These are phyloP conservation scores for Fusarium coffeatum DNA, from an alignment of 2,329 filamentous ascomycete species.

Conservation along the genomic window DNA sequence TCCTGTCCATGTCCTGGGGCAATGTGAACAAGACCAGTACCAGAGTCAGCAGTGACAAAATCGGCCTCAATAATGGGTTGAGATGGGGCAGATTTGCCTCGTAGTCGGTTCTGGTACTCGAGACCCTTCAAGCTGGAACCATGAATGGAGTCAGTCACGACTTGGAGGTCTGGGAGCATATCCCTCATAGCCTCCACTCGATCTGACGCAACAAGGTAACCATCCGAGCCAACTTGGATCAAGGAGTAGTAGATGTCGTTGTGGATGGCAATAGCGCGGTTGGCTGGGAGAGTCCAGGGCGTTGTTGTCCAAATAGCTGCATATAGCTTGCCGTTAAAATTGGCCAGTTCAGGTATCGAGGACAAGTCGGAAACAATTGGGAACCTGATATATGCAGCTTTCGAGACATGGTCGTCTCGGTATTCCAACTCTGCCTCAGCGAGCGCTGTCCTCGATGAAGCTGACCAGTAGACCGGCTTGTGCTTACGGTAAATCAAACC, in stretches of 20 bases:
- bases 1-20: constrained; percentile 97
- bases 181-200: constrained; percentile 71
- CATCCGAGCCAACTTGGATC: constrained; percentile 66
- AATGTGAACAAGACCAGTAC: constrained; percentile 92
- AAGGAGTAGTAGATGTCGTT: constrained; percentile 79
- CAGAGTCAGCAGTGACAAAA: constrained; percentile 91
- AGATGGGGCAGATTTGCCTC: constrained; percentile 63
- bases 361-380: constrained; percentile 65
- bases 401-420: constrained; percentile 77
- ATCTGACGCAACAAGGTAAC: constrained; percentile 77
- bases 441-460: constrained; percentile 80
- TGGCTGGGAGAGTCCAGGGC: constrained; percentile 95
- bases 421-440: constrained; percentile 90
- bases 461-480: constrained; percentile 90
- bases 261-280: constrained; percentile 87
- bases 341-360: constrained; percentile 51
- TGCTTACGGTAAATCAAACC: constrained; percentile 81
- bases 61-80: constrained; percentile 84
- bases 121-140: constrained; percentile 75
- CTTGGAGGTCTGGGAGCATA: constrained; percentile 62
- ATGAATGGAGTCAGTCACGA: constrained; percentile 67
- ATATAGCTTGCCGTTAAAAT: constrained; percentile 65
- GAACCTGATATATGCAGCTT: constrained; percentile 83
- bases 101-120: constrained; percentile 77
- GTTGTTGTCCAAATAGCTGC: constrained; percentile 99